Base-by-base conservation (phyloP, 2,329 filamentous ascomycete genomes). In the Penicillium sp. region DNA sequence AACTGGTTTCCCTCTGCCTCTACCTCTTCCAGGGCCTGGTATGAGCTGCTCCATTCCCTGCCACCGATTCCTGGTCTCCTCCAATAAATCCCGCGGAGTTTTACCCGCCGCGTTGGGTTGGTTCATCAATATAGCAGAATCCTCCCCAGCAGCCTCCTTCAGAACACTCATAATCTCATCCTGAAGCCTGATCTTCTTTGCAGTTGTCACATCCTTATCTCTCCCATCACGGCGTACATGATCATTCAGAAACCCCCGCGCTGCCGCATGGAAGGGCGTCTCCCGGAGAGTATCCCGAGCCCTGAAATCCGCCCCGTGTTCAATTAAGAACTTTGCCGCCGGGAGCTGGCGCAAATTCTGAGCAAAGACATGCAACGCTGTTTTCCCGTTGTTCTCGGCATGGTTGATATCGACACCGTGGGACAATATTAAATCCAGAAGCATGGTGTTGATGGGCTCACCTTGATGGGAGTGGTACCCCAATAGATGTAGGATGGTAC, bases 331-430 rank as follows among this genome's bases (percentile, higher is more conserved):
- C 35, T 53, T 51, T 16, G 44, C 61, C 18, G 56, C 56, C 16
- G 63, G 43, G 38, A 58, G 53, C 50, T 68, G 59, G 3, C 45
- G 47, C 23, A 65, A n/a, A 53, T 62, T 56, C 38, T 30, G 57
- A n/a, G 62, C 57, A 49, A 63, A 57, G 27, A 62, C 34, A 47
- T 66, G 58, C 4, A 68, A 57, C 47, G 60, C 42, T 5, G 61
- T 66, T 36, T 62, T 59, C 30, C 63, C 57, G 43, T 63, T 55
- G 27, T 52, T 40, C 55, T 65, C 58, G 34, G 51, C 30, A 43
- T 58, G 47, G 34, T 61, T 56, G 29, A 64, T 54, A 23, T 56
- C 40, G 36, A 55, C 60, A 45, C 62, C 56, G 55, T 64, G 44
- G 14, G 51, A 53, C 14, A 66, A 5, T 45, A 66, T 58, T 4